A percentile compares a stretch with the other conserved stretches of the same genome.
Evolutionary conservation across 495 filamentous ascomycete genomes (phyloP).

Genomic region (Barbatosphaeria neglecta): DNA sequence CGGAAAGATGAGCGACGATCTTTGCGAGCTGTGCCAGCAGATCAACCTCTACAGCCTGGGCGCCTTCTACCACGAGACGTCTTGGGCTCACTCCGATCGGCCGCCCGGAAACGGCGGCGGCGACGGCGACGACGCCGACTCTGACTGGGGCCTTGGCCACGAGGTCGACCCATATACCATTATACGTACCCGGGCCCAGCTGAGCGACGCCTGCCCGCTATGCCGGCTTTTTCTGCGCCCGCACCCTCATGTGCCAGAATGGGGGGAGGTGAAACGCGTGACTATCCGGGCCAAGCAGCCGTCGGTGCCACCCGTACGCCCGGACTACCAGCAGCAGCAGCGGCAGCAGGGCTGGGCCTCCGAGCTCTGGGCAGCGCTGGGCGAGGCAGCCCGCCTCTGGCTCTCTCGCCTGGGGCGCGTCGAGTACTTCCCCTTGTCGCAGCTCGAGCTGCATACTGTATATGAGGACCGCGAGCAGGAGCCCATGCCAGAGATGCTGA

Average conservation of each 20-base stretch:
- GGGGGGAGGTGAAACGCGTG: background rate
- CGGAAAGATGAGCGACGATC: background rate
- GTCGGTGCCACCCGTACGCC: too few relatives aligned
- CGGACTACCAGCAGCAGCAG: too few relatives aligned
- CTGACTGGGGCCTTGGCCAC: background rate
- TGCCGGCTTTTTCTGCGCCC: background rate
- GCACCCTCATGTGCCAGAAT: background rate
- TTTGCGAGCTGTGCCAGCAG: background rate
- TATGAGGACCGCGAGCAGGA: background rate
- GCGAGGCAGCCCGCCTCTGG: background rate
- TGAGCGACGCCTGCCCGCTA: background rate
- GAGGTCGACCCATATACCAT: background rate
- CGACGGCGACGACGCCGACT: background rate
- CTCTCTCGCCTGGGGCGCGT: background rate
- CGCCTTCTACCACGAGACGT: background rate
- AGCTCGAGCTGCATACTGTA: background rate
- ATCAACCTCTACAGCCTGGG: background rate
- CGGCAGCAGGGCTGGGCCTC: too few relatives aligned
- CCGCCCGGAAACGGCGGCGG: background rate
- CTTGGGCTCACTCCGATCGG: background rate
- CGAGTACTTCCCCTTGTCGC: background rate
- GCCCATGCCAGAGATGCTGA: background rate
- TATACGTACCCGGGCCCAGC: background rate
- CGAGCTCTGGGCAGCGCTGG: background rate
- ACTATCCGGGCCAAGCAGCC: background rate